Evolutionary conservation across 2,329 filamentous ascomycete species (phyloP).

Genomic region (Cucurbitaria berberidis): DNA sequence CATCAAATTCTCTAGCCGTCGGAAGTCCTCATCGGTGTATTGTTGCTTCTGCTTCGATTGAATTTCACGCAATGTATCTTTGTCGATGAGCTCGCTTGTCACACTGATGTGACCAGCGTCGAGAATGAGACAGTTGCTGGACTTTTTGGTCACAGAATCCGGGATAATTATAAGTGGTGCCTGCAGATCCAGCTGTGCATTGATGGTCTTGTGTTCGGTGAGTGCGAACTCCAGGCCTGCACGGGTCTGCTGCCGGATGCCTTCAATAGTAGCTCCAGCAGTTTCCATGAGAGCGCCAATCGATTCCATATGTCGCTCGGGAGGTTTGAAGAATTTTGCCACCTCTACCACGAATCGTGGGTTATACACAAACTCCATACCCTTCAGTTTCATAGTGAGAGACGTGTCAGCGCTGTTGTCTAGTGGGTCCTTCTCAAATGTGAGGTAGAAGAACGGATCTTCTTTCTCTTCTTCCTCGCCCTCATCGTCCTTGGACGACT

Average conservation of each 20-base stretch:
- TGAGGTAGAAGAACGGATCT: slow-evolving; percentile 89
- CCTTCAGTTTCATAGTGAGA: slow-evolving; percentile 88
- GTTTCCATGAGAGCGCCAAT: slow-evolving; percentile 95
- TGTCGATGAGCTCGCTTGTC: slow-evolving; percentile 90
- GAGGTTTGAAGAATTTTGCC: slow-evolving; percentile 93
- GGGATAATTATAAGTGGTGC: slow-evolving; percentile 96
- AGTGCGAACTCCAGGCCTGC: slow-evolving; percentile 95
- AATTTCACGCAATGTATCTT: slow-evolving; percentile 85
- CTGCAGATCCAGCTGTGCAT: slow-evolving; percentile 92
- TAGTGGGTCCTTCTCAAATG: slow-evolving; percentile 93
- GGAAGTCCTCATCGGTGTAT: slow-evolving; percentile 88
- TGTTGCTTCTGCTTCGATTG: slow-evolving; percentile 87
- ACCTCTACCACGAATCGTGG: slow-evolving; percentile 90
- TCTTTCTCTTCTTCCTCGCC: slow-evolving; percentile 56
- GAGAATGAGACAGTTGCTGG: slow-evolving; percentile 86
- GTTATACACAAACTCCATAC: slow-evolving; percentile 97
- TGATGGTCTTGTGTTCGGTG: slow-evolving; percentile 97
- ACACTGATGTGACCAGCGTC: slow-evolving; percentile 97
- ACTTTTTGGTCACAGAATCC: slow-evolving; percentile 82
- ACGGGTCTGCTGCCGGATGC: slow-evolving; percentile 90
- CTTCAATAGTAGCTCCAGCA: slow-evolving; percentile 93
- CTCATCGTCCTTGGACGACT: slow-evolving; percentile 52
- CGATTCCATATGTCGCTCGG: slow-evolving; percentile 97
- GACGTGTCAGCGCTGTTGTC: slow-evolving; percentile 91
- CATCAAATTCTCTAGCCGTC: slow-evolving; percentile 87